These are phyloP conservation scores for Blastosporella zonata DNA, from an alignment of 1,284 basidiomycete species.

Conservation along the genomic window DNA sequence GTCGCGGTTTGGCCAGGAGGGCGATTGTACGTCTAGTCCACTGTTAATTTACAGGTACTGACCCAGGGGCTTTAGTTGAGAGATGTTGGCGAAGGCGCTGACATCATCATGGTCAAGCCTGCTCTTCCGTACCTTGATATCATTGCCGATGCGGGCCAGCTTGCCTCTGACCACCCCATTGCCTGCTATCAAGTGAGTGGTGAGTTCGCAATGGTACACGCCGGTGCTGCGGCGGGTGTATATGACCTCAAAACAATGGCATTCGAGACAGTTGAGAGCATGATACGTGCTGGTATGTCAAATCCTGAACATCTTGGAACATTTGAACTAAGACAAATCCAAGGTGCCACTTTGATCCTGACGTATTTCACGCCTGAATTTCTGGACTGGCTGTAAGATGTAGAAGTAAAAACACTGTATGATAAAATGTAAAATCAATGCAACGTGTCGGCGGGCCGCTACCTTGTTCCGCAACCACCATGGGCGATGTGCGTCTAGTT, in stretches of 20 bases:
- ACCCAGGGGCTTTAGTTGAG: constrained; percentile 56
- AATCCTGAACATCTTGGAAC: neutral
- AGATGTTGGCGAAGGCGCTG: constrained; percentile 92
- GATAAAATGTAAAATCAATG: neutral
- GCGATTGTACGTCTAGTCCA: constrained; percentile 70
- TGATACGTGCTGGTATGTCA: constrained; percentile 82
- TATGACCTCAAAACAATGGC: constrained; percentile 93
- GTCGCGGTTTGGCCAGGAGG: constrained; percentile 87
- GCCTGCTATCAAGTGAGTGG: constrained; percentile 97
- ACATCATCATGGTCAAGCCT: constrained; percentile 99
- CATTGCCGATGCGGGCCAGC: constrained; percentile 81
- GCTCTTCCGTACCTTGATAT: constrained; percentile 96
- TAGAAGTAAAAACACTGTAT: neutral
- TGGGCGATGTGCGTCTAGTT: constrained; percentile 30
- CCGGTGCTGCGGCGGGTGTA: constrained; percentile 90
- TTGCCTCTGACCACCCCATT: constrained; percentile 84
- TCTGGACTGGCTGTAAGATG: constrained; percentile 74
- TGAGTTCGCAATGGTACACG: constrained; percentile 96
- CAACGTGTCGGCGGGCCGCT: constrained; percentile 1
- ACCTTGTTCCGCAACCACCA: constrained; percentile 13
- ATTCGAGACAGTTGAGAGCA: constrained; percentile 87
- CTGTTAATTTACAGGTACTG: neutral
- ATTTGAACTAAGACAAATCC: neutral
- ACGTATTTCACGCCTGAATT: constrained; percentile 97
- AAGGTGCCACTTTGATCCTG: constrained; percentile 86